phyloP scores from a whole-genome alignment of 805 yeast species.

The Sugiyamaella boreocaroliniensis region DNA sequence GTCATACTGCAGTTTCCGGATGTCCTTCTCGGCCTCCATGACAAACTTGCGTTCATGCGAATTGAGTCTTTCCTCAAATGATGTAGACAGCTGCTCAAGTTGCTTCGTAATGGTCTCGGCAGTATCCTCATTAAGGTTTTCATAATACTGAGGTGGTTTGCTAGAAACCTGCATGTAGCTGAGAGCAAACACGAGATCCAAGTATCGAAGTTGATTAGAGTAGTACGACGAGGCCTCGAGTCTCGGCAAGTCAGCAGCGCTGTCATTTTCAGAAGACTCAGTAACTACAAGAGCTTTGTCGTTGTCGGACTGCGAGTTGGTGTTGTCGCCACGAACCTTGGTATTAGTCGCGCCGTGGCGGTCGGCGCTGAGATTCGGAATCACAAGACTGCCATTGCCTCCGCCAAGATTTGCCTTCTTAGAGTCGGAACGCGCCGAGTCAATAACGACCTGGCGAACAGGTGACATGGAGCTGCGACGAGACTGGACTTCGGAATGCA shows the following conservation, averaged over 20 bases:
- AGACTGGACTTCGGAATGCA: background rate
- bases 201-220: slow-evolving; percentile 13
- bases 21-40: slow-evolving; percentile 8
- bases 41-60: slow-evolving; percentile 13
- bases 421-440: background rate
- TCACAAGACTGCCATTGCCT: too few species aligned
- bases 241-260: background rate
- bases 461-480: slow-evolving; percentile 10
- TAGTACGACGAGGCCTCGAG: slow-evolving; percentile 1
- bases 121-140: slow-evolving; percentile 8
- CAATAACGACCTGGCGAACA: slow-evolving; percentile 1
- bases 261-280: background rate
- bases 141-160: slow-evolving; percentile 4
- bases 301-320: background rate
- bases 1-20: slow-evolving; percentile 16
- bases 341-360: too few species aligned
- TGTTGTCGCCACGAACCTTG: too few species aligned
- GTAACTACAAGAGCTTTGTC: background rate
- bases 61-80: slow-evolving; percentile 5
- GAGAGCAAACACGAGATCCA: slow-evolving; percentile 14
- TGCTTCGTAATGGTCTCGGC: slow-evolving; percentile 8
- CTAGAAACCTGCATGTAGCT: slow-evolving; percentile 9
- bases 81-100: slow-evolving; percentile 10
- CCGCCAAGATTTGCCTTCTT: background rate
- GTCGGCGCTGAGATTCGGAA: too few species aligned